A percentile compares a stretch with the other conserved stretches of the same genome.
These are phyloP conservation scores for Pleurotus cornucopiae DNA, from an alignment of 768 basidiomycete species.

Conservation along the genomic window DNA sequence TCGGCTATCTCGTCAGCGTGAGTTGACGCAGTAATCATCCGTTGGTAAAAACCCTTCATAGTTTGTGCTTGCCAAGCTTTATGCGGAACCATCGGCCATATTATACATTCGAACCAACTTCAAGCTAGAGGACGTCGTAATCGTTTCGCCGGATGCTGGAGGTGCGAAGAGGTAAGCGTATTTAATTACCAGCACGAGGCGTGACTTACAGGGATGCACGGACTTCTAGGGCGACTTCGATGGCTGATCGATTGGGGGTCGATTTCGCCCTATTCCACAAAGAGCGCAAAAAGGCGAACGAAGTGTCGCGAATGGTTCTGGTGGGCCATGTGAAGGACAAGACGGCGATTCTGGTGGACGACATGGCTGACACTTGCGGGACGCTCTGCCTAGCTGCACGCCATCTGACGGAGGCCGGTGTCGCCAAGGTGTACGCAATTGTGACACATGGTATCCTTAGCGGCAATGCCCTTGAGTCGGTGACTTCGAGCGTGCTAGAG, in stretches of 20 bases:
- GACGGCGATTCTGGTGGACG: conserved; percentile 92
- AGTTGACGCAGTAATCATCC: conserved; percentile 26
- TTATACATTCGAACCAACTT: conserved; percentile 94
- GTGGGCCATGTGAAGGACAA: conserved; percentile 93
- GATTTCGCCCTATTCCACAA: conserved; percentile 99
- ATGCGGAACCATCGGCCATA: conserved; percentile 93
- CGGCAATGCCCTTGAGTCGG: conserved; percentile 76
- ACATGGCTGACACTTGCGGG: conserved; percentile 97
- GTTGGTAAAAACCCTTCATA: conserved; percentile 2
- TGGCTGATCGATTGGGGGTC: conserved; percentile 92
- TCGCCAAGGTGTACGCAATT: conserved; percentile 80
- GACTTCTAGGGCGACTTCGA: conserved; percentile 80
- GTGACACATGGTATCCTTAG: conserved; percentile 97
- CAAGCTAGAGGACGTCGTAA: conserved; percentile 79
- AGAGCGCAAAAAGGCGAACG: conserved; percentile 95
- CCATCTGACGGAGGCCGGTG: conserved; percentile 87
- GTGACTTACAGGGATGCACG: conserved; percentile 7
- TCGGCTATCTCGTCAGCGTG: conserved; percentile 32
- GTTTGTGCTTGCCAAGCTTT: conserved; percentile 51
- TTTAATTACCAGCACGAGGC: conserved; percentile 9
- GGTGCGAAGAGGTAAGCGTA: conserved; percentile 86
- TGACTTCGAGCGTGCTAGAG: conserved; percentile 74
- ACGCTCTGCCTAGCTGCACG: conserved; percentile 90
- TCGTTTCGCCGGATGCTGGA: conserved; percentile 97
- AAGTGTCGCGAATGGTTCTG: conserved; percentile 91